Evolutionary conservation across 345 rosid genomes (phyloP).

Genomic region (Acer saccharum): DNA sequence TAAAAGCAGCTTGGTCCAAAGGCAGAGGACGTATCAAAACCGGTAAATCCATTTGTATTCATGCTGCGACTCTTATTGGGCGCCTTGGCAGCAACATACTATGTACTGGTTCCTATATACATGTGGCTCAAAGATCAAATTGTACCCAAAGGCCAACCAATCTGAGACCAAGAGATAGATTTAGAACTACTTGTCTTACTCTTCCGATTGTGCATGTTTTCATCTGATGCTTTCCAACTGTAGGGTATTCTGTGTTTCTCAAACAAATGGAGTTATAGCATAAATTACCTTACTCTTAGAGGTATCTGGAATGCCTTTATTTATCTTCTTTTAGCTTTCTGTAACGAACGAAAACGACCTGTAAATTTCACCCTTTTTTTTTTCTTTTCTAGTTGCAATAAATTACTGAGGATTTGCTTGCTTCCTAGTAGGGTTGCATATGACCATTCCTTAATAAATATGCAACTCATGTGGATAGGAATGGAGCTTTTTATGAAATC

Average conservation of each 20-base stretch:
- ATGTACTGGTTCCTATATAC: constrained; percentile 81
- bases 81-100: constrained; percentile 73
- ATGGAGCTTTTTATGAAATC: neutral
- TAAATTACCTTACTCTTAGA: neutral
- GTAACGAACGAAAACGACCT: neutral
- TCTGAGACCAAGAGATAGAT: constrained; percentile 32
- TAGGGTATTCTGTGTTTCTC: neutral
- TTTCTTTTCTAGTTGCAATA: neutral
- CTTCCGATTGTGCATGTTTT: neutral
- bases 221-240: neutral
- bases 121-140: constrained; percentile 97
- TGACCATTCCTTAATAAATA: no score
- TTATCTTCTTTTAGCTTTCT: neutral
- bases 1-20: constrained; percentile 84
- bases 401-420: neutral
- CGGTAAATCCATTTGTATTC: constrained; percentile 67
- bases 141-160: constrained; percentile 79
- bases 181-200: constrained; percentile 1
- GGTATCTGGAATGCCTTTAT: neutral
- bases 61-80: constrained; percentile 74
- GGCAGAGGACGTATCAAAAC: constrained; percentile 80
- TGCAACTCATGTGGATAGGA: neutral
- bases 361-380: neutral
- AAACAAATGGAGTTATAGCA: neutral
- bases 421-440: no score